Evolutionary conservation across 768 basidiomycete genomes (phyloP), one percentile per base, ranked within the genome.

Genomic region (Termitomyces eurrhizus): DNA sequence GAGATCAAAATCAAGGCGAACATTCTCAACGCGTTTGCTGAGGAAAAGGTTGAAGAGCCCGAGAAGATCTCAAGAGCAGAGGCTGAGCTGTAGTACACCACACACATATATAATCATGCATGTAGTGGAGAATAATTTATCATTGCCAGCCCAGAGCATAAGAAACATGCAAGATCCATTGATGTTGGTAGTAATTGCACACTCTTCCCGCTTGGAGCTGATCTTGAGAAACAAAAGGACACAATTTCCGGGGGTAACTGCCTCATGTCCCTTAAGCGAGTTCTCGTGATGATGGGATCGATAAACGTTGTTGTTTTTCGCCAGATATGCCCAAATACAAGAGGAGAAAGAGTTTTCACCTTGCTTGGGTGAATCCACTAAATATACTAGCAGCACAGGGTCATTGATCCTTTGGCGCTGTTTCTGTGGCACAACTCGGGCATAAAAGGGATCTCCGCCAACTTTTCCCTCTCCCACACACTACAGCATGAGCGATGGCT

Each of bases 1-100:
- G 94, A 98, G 77, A 87, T 98, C 69, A 90, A 92, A 75, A 83
- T 91, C 72, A 98, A 96, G 78, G 81, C 85, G 57, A 98, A 98
- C 77, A 84, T 98, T 66, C 82, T 94, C 52, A 72, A 75, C 16
- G 83, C 89, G 0, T 93, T 93, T 62, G 62, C 70, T 37, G 73
- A 74, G 63, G 75, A 81, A 63, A 70, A 69, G 8, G 73, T 73
- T 64, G 75, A 75, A 58, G 73, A 74, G 50, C 67, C 62, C 37
- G 69, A 73, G 61, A 75, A 70, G 63, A 59, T 76, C 39, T 72
- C 71, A 29, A 72, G 75, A 55, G 75, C 70, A 21, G 73, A 74
- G 63, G 65, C 78, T 62, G 82, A 83, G 69, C 74, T 84, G 61
- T 84, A 73, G 76, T 56, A 55, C 42, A 37, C 14, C 24, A 37